Base-by-base conservation (phyloP, 2,329 filamentous ascomycete genomes). In the Coniochaeta hoffmannii region DNA sequence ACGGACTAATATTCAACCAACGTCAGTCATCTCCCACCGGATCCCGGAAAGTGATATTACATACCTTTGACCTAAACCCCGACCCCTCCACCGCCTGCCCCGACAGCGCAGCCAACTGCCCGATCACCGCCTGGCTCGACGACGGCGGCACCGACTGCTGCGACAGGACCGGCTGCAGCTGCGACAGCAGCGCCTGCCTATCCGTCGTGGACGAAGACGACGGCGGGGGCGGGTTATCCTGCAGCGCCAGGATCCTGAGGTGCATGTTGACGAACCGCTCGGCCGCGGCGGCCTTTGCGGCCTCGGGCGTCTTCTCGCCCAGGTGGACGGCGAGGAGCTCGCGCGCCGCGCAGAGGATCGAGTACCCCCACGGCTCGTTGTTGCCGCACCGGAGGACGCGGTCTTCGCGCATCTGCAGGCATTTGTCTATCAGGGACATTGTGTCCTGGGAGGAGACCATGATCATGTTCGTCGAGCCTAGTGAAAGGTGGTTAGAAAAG, bases 351-450 rank as follows among this genome's bases (percentile, higher is more conserved):
- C 81, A 85, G 77, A 85, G 82, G 64, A 83, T 83, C 55, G 78
- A 81, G 65, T 84, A 83, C 17, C 80, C 80, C 82, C 82, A 85
- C 0, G 82, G 81, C 63, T 85, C 82, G 62, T 83, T 82, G 68
- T 84, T 84, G 15, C 81, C 81, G 58, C 80, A 83, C n/a, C 81
- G 73, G 24, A 85, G 66, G 8, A 85, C 75, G 1, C 80, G 76
- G 60, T 85, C 81, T 61, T 84, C 81, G 64, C 83, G 83, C 74
- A 85, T 79, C 50, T 70, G 68, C 35, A 85, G 75, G 58, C 81
- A 84, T 64, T 80, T 82, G 63, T 84, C 80, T 11, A 85, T 76
- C n/a, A 85, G 71, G 66, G 78, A 76, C 58, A 84, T 73, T 1
- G 81, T 84, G 67, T 85, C 80, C 56, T 77, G 76, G 2, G 79